A percentile compares a stretch with the other conserved stretches of the same genome.
Conservation (phyloP, 768 basidiomycete genomes). For the Botryobasidium botryosum region DNA sequence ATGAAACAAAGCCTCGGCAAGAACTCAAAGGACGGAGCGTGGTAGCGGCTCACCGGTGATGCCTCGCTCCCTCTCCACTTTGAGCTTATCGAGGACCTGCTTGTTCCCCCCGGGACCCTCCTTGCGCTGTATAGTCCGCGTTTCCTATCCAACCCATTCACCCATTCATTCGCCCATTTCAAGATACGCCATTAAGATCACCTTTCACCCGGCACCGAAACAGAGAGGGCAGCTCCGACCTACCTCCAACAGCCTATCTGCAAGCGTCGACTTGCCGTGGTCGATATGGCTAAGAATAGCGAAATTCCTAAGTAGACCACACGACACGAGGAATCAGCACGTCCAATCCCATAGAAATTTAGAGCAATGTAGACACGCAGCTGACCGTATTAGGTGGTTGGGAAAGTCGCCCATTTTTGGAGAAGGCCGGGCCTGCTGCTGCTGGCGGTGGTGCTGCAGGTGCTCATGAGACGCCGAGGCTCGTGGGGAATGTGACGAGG, state of each 20-base stretch:
- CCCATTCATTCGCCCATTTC: too few species aligned
- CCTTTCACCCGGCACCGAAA: not conserved
- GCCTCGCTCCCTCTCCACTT: constrained; percentile 91
- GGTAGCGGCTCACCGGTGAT: constrained; percentile 95
- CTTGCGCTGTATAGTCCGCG: constrained; percentile 68
- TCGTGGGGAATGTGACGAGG: too few species aligned
- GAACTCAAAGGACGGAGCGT: not conserved
- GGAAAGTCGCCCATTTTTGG: constrained; percentile 41
- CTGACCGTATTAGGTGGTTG: constrained; percentile 50
- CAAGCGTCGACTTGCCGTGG: constrained; percentile 91
- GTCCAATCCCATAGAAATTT: not conserved
- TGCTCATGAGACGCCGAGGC: too few species aligned
- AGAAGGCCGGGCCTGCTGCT: too few species aligned
- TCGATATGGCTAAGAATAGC: constrained; percentile 96
- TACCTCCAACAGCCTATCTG: constrained; percentile 76
- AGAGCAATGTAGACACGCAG: constrained; percentile 2
- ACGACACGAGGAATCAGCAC: not conserved
- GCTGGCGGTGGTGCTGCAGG: too few species aligned
- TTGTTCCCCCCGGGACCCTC: constrained; percentile 49
- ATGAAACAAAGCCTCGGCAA: not conserved
- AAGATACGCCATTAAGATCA: constrained; percentile 11
- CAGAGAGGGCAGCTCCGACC: constrained; percentile 7
- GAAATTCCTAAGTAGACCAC: constrained; percentile 50
- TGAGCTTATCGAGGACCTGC: constrained; percentile 83
- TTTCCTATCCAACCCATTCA: constrained; percentile 37